Base-by-base conservation (phyloP, 306 rosid genomes). In the Quercus agrifolia region DNA sequence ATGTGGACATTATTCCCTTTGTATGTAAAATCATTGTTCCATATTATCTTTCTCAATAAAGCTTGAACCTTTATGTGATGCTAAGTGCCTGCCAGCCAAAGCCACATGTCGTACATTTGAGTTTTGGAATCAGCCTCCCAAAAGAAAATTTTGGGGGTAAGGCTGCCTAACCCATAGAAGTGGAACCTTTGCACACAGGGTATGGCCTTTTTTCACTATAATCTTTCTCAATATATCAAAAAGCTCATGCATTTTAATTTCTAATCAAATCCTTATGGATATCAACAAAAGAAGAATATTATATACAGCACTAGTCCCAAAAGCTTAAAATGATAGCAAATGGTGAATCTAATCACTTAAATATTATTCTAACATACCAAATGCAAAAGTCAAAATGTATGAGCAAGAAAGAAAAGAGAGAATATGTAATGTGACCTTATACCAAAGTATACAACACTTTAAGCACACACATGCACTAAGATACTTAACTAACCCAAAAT, bases 401-500 rank as follows among this genome's bases (percentile, higher is more conserved):
- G 13, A 25, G 12, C 21, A 21, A 58, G 25, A 2, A 20, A 58
- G 4, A 9, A 58, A 9, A 27, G 4, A 28, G 25, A 35, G 52
- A 66, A 57, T 28, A 56, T 25, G 20, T 4, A 20, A 62, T 13
- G 41, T 38, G 54, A 58, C 20, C 20, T 46, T 20, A 33, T 28
- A 11, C 52, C 64, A 71, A 71, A 27, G 31, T 71, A 46, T 33
- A 61, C 46, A 30, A 11, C 2, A 33, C 28, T 11, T 51, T 13
- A 59, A 23, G 14, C 12, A n/a, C 33, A 30, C 5, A 9, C 25
- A 56, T n/a, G 66, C 15, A 57, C 73, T 75, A 13, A 6, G 13
- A 66, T 27, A 74, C 10, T 18, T 67, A 15, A 85, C 86, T 73
- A 72, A 95, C 98, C 99, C 72, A 97, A 90, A 83, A 93, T 82